Conservation (phyloP, 345 rosid species). For the Melaleuca alternifolia region DNA sequence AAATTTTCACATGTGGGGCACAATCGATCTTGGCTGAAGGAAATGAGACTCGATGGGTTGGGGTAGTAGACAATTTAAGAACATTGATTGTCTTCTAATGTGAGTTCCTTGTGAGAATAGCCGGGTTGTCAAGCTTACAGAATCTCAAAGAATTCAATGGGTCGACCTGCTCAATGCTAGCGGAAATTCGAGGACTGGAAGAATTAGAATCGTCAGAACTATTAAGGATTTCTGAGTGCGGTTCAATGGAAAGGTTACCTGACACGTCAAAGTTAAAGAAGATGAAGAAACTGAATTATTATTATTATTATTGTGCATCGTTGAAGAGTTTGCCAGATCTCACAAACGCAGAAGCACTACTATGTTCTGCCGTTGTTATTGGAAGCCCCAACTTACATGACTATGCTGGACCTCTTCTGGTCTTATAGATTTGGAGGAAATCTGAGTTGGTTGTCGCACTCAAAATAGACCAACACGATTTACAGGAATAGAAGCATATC, state of each 20-base stretch:
- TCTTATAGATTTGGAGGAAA: background rate
- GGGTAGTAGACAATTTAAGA: background rate
- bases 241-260: background rate
- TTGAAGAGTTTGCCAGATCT: background rate
- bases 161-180: background rate
- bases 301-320: background rate
- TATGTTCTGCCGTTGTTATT: background rate
- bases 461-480: background rate
- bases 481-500: background rate
- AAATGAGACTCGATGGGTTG: background rate
- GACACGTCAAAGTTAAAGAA: background rate
- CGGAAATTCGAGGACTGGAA: background rate
- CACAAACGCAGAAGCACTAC: background rate
- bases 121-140: background rate
- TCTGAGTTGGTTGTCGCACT: no score
- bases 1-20: background rate
- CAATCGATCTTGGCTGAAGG: background rate
- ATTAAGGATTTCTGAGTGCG: background rate
- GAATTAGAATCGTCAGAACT: background rate
- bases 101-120: background rate
- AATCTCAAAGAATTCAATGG: background rate
- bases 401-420: background rate
- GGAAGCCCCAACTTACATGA: background rate
- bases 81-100: background rate
- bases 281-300: background rate